phyloP scores from a whole-genome alignment of 139 green algal species.

The Parachlorella kessleri region DNA sequence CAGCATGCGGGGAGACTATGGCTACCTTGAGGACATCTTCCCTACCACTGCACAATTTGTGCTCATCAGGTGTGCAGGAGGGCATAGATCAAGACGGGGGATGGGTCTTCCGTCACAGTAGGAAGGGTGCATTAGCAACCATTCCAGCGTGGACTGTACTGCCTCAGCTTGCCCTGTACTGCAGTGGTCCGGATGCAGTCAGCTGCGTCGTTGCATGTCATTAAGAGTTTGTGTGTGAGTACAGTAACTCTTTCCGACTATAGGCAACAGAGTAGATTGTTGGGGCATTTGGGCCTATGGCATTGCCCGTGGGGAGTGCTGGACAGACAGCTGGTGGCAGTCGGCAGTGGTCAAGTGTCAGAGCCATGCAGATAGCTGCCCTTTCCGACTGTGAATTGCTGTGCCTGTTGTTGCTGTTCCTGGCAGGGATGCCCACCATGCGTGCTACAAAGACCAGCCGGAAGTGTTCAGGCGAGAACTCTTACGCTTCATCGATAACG shows the following conservation, averaged over 20 bases:
- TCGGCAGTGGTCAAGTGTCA: too few species aligned
- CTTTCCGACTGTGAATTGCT: too few species aligned
- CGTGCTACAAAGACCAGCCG: conserved; percentile 26
- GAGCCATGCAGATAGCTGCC: too few species aligned
- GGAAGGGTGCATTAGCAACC: background rate
- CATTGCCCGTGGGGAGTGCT: too few species aligned
- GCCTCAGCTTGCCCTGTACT: background rate
- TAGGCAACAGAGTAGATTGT: too few species aligned
- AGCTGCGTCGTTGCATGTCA: too few species aligned
- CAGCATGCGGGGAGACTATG: conserved; percentile 13
- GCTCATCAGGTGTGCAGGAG: conserved; percentile 12
- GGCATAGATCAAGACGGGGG: background rate
- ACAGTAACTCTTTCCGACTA: too few species aligned
- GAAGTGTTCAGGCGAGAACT: conserved; percentile 24
- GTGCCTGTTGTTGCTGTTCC: background rate
- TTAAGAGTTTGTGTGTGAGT: too few species aligned
- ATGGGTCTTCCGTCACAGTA: too few species aligned
- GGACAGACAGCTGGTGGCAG: too few species aligned
- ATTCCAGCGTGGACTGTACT: background rate
- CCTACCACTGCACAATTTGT: background rate
- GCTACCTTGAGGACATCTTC: conserved; percentile 11
- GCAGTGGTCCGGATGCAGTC: conserved; percentile 5
- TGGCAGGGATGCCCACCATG: conserved; percentile 13
- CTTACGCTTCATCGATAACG: conserved; percentile 18
- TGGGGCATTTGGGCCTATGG: too few species aligned